Percentiles rank a stretch among this genome's conserved stretches.
phyloP scores from a whole-genome alignment of 192 early-diverging fungal genomes.

The Coemansia sp. region DNA sequence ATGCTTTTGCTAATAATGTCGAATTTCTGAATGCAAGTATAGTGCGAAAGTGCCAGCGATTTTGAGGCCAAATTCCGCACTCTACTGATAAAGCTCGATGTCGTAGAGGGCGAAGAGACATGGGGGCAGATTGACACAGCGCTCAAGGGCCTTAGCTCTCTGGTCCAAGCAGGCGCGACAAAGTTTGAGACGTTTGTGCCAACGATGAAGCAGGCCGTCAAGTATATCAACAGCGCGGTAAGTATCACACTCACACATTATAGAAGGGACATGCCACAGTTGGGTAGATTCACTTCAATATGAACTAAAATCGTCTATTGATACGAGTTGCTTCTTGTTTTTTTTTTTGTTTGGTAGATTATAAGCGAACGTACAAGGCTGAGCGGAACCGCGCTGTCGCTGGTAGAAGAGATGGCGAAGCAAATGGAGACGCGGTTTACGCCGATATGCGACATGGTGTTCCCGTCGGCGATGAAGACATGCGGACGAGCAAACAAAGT shows the following conservation, averaged over 20 bases:
- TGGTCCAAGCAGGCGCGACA: slow-evolving; percentile 49
- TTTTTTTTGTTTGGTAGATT: slow-evolving; percentile 53
- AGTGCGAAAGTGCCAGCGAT: slow-evolving; percentile 53
- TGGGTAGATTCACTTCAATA: not conserved
- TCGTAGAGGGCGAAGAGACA: slow-evolving; percentile 67
- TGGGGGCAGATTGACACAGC: slow-evolving; percentile 68
- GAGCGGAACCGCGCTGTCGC: slow-evolving; percentile 65
- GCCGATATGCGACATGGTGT: slow-evolving; percentile 61
- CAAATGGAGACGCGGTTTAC: slow-evolving; percentile 65
- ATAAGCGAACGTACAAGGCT: slow-evolving; percentile 75
- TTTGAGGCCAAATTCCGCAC: slow-evolving; percentile 52
- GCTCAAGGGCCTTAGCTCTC: slow-evolving; percentile 51
- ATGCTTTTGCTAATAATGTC: slow-evolving; percentile 11
- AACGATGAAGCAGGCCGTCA: slow-evolving; percentile 55
- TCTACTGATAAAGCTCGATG: slow-evolving; percentile 44
- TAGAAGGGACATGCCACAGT: not conserved
- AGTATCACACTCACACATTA: slow-evolving; percentile 10
- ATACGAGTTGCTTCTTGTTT: not conserved
- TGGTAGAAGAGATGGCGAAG: slow-evolving; percentile 66
- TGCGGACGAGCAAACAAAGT: slow-evolving; percentile 78
- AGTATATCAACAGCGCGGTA: slow-evolving; percentile 59
- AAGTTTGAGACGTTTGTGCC: slow-evolving; percentile 52
- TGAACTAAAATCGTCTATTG: slow-evolving; percentile 3
- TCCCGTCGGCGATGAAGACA: slow-evolving; percentile 63
- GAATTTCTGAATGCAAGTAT: slow-evolving; percentile 16